Evolutionary conservation across 164 flowering plant genomes (phyloP).

Genomic region (Vitis vinifera): DNA sequence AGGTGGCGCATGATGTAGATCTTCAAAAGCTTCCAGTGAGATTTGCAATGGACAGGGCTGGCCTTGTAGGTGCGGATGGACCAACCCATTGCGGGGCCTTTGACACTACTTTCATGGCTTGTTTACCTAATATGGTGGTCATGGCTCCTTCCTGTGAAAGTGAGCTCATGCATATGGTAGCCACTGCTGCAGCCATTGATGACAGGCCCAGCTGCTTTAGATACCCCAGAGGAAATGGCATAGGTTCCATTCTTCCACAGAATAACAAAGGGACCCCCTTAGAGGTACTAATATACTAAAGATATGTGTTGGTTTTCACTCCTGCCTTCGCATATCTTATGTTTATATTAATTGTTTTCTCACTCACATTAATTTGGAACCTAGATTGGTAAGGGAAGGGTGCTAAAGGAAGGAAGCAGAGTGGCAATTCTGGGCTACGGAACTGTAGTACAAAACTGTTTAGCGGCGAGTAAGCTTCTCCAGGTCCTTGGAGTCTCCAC

Average conservation of each 20-base stretch:
- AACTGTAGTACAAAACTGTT: conserved; percentile 32
- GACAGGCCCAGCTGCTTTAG: conserved; percentile 49
- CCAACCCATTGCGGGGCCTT: conserved; percentile 60
- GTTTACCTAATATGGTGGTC: conserved; percentile 63
- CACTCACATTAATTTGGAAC: neutral
- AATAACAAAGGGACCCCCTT: conserved; percentile 46
- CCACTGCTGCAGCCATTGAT: conserved; percentile 48
- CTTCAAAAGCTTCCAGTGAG: conserved; percentile 58
- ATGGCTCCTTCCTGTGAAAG: conserved; percentile 52
- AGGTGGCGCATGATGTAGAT: conserved; percentile 63
- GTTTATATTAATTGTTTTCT: neutral
- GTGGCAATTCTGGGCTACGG: conserved; percentile 45
- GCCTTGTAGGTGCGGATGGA: conserved; percentile 60
- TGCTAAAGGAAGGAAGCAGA: conserved; percentile 33
- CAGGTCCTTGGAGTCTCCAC: conserved; percentile 18
- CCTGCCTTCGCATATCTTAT: no score
- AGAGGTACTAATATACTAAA: conserved; percentile 30
- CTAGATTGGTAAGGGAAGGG: conserved; percentile 50
- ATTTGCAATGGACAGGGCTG: conserved; percentile 53
- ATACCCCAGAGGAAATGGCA: conserved; percentile 47
- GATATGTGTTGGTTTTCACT: no score
- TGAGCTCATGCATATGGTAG: conserved; percentile 57
- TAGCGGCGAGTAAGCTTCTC: conserved; percentile 30
- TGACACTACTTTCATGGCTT: conserved; percentile 53
- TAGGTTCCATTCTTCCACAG: conserved; percentile 41